These are phyloP conservation scores for Ophiostoma piceae DNA, from an alignment of 2,329 filamentous ascomycete genomes.

Conservation along the genomic window DNA sequence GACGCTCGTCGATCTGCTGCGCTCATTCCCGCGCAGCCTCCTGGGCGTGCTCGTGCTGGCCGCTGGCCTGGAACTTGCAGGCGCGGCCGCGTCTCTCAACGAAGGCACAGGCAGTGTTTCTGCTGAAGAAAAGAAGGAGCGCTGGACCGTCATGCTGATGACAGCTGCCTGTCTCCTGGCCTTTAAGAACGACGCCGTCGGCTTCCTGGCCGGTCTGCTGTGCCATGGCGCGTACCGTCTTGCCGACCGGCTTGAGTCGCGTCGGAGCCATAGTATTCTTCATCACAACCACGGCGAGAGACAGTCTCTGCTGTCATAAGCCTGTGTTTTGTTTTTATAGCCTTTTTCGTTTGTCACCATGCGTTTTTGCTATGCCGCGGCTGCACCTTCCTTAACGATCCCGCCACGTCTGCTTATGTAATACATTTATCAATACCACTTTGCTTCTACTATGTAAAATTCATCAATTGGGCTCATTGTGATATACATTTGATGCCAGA, in stretches of 20 bases:
- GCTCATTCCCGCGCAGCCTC: slow-evolving; percentile 67
- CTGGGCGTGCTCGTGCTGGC: slow-evolving; percentile 87
- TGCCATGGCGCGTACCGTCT: slow-evolving; percentile 66
- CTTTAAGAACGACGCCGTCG: slow-evolving; percentile 85
- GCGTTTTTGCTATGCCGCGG: too few relatives aligned
- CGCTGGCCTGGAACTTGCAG: slow-evolving; percentile 79
- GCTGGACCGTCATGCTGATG: slow-evolving; percentile 87
- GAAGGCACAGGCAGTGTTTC: slow-evolving; percentile 40
- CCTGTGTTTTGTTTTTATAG: neutral
- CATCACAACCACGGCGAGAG: neutral
- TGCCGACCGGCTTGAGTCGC: slow-evolving; percentile 34
- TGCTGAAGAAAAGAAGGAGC: slow-evolving; percentile 63
- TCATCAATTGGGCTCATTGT: neutral
- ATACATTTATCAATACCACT: neutral
- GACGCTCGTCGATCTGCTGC: slow-evolving; percentile 64
- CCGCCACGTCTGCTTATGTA: neutral
- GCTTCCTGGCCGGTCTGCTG: slow-evolving; percentile 74
- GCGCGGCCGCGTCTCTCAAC: slow-evolving; percentile 79
- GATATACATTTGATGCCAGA: neutral
- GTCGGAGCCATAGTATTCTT: neutral
- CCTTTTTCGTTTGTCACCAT: neutral
- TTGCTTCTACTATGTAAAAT: neutral
- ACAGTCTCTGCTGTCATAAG: neutral
- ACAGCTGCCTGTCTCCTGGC: slow-evolving; percentile 77
- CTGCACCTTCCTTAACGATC: neutral